Evolutionary conservation across 768 basidiomycete genomes (phyloP), one percentile per base, ranked within the genome.

Genomic region (Guyanaporus albipodus): DNA sequence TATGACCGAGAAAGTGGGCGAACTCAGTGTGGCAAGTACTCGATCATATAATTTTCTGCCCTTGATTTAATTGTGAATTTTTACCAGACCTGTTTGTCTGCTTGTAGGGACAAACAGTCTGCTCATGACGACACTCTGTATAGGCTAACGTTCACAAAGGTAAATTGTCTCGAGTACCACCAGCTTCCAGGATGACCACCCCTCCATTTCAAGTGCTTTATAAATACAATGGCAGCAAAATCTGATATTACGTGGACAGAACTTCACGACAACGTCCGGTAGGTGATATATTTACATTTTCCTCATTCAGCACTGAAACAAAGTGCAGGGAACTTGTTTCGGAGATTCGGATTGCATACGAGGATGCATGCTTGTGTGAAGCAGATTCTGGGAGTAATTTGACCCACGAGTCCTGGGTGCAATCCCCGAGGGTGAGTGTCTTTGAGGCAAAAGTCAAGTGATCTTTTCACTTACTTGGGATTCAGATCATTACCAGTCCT

Each of bases 111-210:
- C n/a, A 40, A 38, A 11, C 59, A 64, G 5, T 4, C 34, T 17
- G 62, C 64, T 6, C 48, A 52, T 12, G 63, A 64, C 32, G 59
- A 64, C 31, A 31, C 46, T 11, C 38, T 42, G 36, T 50, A 31
- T 24, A 42, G 29, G 21, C 11, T 49, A 9, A 63, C 63, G 8
- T 61, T 63, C 29, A 63, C 62, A 12, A 61, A 54, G 61, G 62
- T 63, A 15, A 4, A 6, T 7, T n/a, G 0, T 37, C 21, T 28
- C 9, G 15, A n/a, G 4, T n/a, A 22, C n/a, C 7, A 19, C n/a
- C 23, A 5, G 6, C 31, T 34, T 33, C 8, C 2, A 1, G 21
- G 27, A 35, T 50, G 31, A 52, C 29, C 8, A 18, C 12, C 4
- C 6, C 22, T 36, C 19, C 15, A 8, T 38, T 38, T 23, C 26